A percentile compares a stretch with the other conserved stretches of the same genome.
Conservation (phyloP, 352 stramenopile species). For the Globisporangium mamillatum region DNA sequence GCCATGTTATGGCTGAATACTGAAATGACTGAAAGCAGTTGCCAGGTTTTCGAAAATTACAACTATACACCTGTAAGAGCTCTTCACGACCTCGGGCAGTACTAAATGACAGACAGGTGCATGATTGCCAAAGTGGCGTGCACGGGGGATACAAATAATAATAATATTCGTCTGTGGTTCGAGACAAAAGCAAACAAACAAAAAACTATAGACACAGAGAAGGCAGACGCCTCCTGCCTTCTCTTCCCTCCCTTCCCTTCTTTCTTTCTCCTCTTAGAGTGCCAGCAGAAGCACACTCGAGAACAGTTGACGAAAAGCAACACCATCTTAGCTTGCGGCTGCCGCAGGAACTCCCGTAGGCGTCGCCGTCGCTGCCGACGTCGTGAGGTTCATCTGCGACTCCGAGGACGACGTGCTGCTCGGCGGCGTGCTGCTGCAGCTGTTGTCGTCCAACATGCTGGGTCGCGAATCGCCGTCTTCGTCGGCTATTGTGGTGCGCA, state of each 20-base stretch:
- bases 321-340: slow-evolving; percentile 20
- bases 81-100: no score
- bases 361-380: slow-evolving; percentile 13
- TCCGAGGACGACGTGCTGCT: slow-evolving; percentile 34
- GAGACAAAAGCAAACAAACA: background rate
- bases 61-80: background rate
- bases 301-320: background rate
- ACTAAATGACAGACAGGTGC: no score
- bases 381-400: slow-evolving; percentile 10
- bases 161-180: background rate
- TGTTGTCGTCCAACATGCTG: slow-evolving; percentile 32
- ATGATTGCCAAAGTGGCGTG: background rate
- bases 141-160: background rate
- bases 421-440: slow-evolving; percentile 37
- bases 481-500: slow-evolving; percentile 19
- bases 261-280: background rate
- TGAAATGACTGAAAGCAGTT: background rate
- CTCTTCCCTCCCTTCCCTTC: background rate
- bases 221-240: background rate
- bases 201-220: background rate
- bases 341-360: slow-evolving; percentile 18
- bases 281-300: background rate
- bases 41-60: background rate
- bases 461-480: slow-evolving; percentile 32
- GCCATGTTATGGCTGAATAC: background rate